These are phyloP conservation scores for Neurospora sp. DNA, from an alignment of 495 filamentous ascomycete genomes.

Conservation along the genomic window DNA sequence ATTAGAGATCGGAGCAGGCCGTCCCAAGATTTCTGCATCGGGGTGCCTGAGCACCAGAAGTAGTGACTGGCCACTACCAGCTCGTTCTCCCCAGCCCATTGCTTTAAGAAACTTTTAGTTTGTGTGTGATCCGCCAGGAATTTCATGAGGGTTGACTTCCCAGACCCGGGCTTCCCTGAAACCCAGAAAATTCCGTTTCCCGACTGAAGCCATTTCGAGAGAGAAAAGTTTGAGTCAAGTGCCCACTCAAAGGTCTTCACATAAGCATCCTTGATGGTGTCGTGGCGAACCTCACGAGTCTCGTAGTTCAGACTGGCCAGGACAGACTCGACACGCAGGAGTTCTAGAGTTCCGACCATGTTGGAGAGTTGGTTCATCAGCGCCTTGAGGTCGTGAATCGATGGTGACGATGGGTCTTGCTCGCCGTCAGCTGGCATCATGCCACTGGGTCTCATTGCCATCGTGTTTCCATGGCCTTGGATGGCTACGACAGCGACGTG, in stretches of 20 bases:
- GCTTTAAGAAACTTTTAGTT: not conserved
- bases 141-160: slow-evolving; percentile 34
- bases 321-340: not conserved
- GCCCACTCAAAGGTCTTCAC: not conserved
- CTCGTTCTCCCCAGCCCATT: slow-evolving; percentile 10
- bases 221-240: not conserved
- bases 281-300: not conserved
- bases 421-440: not conserved
- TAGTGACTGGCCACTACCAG: slow-evolving; percentile 14
- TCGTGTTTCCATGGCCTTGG: not conserved
- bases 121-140: slow-evolving; percentile 13
- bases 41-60: slow-evolving; percentile 27
- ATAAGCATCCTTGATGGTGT: not conserved
- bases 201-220: slow-evolving; percentile 1
- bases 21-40: slow-evolving; percentile 30
- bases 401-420: not conserved
- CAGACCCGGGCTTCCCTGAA: slow-evolving; percentile 27
- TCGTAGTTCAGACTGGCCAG: not conserved
- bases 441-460: not conserved
- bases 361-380: not conserved
- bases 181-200: slow-evolving; percentile 19
- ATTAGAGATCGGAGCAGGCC: slow-evolving; percentile 35
- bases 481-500: not conserved
- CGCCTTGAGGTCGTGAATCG: not conserved
- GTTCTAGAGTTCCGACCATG: not conserved